Conservation (phyloP, 371 early-diverging fungal species). For the Apophysomyces elegans region DNA sequence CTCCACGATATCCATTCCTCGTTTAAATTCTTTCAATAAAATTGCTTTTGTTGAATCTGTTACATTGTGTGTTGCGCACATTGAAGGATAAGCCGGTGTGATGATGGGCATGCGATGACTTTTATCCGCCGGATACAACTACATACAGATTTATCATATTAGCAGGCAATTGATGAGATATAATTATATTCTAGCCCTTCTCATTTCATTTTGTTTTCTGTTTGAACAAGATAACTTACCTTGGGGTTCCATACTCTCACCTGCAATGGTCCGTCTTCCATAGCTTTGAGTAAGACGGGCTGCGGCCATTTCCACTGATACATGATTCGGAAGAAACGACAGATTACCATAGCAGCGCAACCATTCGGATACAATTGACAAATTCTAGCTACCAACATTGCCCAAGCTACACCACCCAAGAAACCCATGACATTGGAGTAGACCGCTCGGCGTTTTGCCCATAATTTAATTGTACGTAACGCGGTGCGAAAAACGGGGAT, state of each 20-base stretch:
- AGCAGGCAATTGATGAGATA: too few species aligned
- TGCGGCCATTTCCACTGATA: slow-evolving; percentile 98
- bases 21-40: slow-evolving; percentile 87
- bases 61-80: slow-evolving; percentile 99
- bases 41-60: slow-evolving; percentile 88
- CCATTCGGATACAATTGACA: slow-evolving; percentile 99
- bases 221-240: slow-evolving; percentile 33
- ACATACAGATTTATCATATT: neutral
- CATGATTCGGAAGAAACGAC: slow-evolving; percentile 93
- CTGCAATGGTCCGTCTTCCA: slow-evolving; percentile 92
- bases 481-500: slow-evolving; percentile 90
- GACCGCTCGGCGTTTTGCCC: slow-evolving; percentile 97
- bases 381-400: slow-evolving; percentile 96
- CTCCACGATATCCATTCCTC: slow-evolving; percentile 71
- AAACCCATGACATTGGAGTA: slow-evolving; percentile 99
- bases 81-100: slow-evolving; percentile 99
- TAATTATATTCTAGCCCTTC: too few species aligned
- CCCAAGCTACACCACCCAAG: slow-evolving; percentile 99
- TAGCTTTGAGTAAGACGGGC: slow-evolving; percentile 93
- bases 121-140: slow-evolving; percentile 86
- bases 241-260: slow-evolving; percentile 99
- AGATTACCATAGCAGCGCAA: slow-evolving; percentile 84
- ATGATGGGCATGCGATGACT: slow-evolving; percentile 99
- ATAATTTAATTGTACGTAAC: slow-evolving; percentile 96
- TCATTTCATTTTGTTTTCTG: too few species aligned